Conservation (phyloP, 495 filamentous ascomycete genomes). For the Penicillium silybi region DNA sequence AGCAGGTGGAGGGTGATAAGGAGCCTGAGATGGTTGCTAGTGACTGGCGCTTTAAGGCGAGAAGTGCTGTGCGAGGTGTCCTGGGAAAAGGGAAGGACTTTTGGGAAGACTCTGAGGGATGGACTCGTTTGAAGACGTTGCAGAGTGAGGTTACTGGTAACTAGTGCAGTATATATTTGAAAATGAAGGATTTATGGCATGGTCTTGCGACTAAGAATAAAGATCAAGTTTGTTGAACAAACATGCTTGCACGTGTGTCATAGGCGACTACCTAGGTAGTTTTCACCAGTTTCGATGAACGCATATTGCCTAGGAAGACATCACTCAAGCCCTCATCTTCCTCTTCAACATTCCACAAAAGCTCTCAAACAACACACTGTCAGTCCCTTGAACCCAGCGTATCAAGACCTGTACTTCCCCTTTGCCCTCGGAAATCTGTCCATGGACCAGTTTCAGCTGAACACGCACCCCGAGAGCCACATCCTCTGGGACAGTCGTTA, state of each 20-base stretch:
- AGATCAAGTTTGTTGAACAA: background rate
- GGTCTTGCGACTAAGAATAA: too few species aligned
- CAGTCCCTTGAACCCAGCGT: slow-evolving; percentile 73
- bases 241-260: too few species aligned
- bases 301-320: background rate
- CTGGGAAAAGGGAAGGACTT: slow-evolving; percentile 75
- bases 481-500: slow-evolving; percentile 17
- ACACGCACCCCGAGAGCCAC: slow-evolving; percentile 47
- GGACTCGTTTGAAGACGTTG: slow-evolving; percentile 56
- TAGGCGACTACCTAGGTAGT: too few species aligned
- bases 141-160: slow-evolving; percentile 40
- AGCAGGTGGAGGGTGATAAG: slow-evolving; percentile 18
- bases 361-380: slow-evolving; percentile 79
- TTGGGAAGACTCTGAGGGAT: slow-evolving; percentile 77
- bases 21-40: slow-evolving; percentile 43
- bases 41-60: slow-evolving; percentile 83
- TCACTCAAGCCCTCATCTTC: slow-evolving; percentile 30
- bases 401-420: slow-evolving; percentile 41
- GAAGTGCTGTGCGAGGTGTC: slow-evolving; percentile 75
- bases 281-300: too few species aligned
- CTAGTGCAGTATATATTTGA: slow-evolving; percentile 10
- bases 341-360: slow-evolving; percentile 76
- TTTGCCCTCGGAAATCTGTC: slow-evolving; percentile 17
- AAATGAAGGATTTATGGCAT: background rate
- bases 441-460: slow-evolving; percentile 27